Conservation (phyloP, 2,329 filamentous ascomycete genomes). For the Purpureocillium lavendulum region DNA sequence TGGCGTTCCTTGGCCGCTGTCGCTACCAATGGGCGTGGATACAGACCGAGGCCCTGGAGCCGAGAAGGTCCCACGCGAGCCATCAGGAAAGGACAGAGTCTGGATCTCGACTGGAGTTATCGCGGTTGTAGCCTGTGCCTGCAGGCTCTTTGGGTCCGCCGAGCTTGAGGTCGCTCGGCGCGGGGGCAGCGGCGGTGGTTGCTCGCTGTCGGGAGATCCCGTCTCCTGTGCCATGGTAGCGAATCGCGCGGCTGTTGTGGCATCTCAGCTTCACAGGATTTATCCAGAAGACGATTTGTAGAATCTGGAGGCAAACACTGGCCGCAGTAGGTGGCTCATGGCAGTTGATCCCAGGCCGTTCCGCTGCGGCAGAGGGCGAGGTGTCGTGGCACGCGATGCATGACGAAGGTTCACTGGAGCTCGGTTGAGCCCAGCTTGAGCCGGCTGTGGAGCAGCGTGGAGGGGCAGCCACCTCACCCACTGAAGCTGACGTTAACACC, state of each 20-base stretch:
- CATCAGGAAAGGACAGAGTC: constrained; percentile 65
- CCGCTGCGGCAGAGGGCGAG: too few species aligned
- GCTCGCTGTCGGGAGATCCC: constrained; percentile 28
- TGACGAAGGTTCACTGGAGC: too few species aligned
- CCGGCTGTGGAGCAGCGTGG: too few species aligned
- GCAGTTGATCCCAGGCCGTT: too few species aligned
- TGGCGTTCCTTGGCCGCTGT: constrained; percentile 32
- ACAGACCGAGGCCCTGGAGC: constrained; percentile 25
- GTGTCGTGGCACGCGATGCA: too few species aligned
- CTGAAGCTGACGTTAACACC: too few species aligned
- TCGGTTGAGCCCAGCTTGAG: too few species aligned
- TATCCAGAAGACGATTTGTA: neutral
- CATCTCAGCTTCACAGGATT: constrained; percentile 16
- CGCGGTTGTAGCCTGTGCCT: constrained; percentile 72
- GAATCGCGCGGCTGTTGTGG: constrained; percentile 10
- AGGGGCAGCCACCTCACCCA: too few species aligned
- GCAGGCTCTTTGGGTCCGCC: constrained; percentile 31
- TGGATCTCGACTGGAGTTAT: constrained; percentile 75
- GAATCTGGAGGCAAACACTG: neutral
- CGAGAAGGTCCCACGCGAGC: constrained; percentile 55
- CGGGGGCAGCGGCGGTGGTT: constrained; percentile 48
- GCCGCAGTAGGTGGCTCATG: too few species aligned
- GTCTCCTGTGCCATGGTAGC: constrained; percentile 19
- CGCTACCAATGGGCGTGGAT: constrained; percentile 22
- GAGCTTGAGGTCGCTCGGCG: constrained; percentile 30